Percentiles rank a stretch among this genome's conserved stretches.
Conservation (phyloP, 345 rosid species). For the Citrus medica region DNA sequence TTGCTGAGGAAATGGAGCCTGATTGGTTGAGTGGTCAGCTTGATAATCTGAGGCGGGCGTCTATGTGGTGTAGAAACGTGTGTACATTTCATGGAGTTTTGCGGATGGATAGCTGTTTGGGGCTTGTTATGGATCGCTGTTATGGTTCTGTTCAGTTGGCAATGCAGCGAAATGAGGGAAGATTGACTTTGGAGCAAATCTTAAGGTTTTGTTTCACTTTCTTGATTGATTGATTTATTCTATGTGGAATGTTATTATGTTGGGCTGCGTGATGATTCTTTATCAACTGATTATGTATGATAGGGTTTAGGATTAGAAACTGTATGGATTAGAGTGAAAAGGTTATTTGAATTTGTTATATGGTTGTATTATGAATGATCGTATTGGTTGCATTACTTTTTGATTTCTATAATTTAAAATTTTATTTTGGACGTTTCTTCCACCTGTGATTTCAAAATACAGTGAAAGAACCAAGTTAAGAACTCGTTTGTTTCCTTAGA, state of each 20-base stretch:
- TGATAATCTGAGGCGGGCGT: slow-evolving; percentile 62
- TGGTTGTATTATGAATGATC: neutral
- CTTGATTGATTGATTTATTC: neutral
- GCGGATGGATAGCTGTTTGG: slow-evolving; percentile 58
- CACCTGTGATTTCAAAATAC: neutral
- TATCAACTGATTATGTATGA: neutral
- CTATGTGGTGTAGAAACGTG: slow-evolving; percentile 95
- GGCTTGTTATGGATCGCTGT: slow-evolving; percentile 80
- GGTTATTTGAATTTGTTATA: neutral
- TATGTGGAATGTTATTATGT: neutral
- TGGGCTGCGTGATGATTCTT: neutral
- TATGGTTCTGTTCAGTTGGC: slow-evolving; percentile 84
- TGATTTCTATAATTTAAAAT: neutral
- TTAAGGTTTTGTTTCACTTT: slow-evolving; percentile 48
- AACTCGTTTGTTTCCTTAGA: neutral
- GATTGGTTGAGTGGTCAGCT: slow-evolving; percentile 86
- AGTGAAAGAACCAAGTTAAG: neutral
- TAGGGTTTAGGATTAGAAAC: neutral
- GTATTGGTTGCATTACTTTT: neutral
- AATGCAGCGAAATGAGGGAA: slow-evolving; percentile 86
- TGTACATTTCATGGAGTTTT: slow-evolving; percentile 87
- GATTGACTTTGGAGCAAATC: slow-evolving; percentile 95
- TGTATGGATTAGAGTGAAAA: neutral
- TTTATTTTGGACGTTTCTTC: neutral
- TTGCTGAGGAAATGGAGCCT: slow-evolving; percentile 67